A percentile compares a stretch with the other conserved stretches of the same genome.
phyloP scores from a whole-genome alignment of 192 early-diverging fungal genomes.

The Rhizophagus prolifer region DNA sequence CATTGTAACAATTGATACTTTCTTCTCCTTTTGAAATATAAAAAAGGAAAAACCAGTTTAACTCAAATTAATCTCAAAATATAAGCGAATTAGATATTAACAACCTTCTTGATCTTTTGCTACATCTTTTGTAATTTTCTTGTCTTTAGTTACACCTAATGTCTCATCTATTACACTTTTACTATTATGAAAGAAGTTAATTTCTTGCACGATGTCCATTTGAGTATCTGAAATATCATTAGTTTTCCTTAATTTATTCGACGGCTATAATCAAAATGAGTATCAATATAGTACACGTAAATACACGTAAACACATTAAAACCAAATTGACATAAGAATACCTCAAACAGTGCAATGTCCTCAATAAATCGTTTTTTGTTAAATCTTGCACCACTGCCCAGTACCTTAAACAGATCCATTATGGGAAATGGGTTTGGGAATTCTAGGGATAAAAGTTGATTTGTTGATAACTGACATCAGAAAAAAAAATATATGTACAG shows the following conservation, averaged over 20 bases:
- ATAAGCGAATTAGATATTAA: background rate
- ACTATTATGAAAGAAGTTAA: conserved; percentile 49
- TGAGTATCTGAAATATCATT: conserved; percentile 24
- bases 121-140: conserved; percentile 31
- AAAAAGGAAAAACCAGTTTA: background rate
- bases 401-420: conserved; percentile 78
- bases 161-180: conserved; percentile 33
- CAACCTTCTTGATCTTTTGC: conserved; percentile 13
- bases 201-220: conserved; percentile 37
- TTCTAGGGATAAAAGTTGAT: too few species aligned
- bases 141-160: conserved; percentile 11
- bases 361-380: conserved; percentile 78
- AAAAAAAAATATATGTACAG: too few species aligned
- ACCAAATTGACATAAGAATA: conserved; percentile 14
- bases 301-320: background rate
- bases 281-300: background rate
- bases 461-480: too few species aligned
- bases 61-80: background rate
- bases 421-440: background rate
- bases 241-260: background rate
- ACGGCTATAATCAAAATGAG: background rate
- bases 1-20: conserved; percentile 7
- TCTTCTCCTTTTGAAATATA: conserved; percentile 24
- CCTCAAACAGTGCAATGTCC: conserved; percentile 82
- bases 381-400: conserved; percentile 87